Conservation (phyloP, 192 early-diverging fungal species). For the Bifiguratus adelaidae region DNA sequence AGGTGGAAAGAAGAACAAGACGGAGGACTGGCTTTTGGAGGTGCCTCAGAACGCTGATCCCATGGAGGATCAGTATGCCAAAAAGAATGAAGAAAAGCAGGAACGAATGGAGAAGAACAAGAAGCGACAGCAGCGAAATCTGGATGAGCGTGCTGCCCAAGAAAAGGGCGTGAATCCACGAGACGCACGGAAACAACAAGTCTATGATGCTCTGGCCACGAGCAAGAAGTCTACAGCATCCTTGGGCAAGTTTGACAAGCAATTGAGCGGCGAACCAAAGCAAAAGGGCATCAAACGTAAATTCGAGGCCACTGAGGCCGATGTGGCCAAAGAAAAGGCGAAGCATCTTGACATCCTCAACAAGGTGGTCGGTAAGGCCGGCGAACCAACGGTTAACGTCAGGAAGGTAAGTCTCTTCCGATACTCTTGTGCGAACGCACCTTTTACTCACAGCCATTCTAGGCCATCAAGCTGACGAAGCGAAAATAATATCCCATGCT, state of each 20-base stretch:
- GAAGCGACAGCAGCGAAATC: conserved; percentile 77
- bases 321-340: conserved; percentile 58
- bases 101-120: conserved; percentile 82
- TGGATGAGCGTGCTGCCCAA: conserved; percentile 60
- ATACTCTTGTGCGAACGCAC: too few relatives aligned
- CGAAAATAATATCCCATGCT: too few relatives aligned
- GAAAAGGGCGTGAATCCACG: conserved; percentile 44
- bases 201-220: conserved; percentile 61
- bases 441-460: too few relatives aligned
- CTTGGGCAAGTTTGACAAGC: conserved; percentile 84
- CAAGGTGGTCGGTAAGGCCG: conserved; percentile 47
- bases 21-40: conserved; percentile 89
- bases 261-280: conserved; percentile 71
- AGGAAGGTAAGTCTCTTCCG: conserved; percentile 25
- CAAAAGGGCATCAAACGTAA: conserved; percentile 69
- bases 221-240: conserved; percentile 82
- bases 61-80: conserved; percentile 80
- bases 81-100: conserved; percentile 73
- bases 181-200: conserved; percentile 56
- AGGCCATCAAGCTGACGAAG: too few relatives aligned
- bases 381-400: conserved; percentile 36
- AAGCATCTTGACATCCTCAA: conserved; percentile 57
- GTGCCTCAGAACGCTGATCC: conserved; percentile 77
- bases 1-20: conserved; percentile 59
- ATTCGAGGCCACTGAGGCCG: conserved; percentile 52